Evolutionary conservation across 768 basidiomycete genomes (phyloP).

Genomic region (Hypholoma sublateritium): DNA sequence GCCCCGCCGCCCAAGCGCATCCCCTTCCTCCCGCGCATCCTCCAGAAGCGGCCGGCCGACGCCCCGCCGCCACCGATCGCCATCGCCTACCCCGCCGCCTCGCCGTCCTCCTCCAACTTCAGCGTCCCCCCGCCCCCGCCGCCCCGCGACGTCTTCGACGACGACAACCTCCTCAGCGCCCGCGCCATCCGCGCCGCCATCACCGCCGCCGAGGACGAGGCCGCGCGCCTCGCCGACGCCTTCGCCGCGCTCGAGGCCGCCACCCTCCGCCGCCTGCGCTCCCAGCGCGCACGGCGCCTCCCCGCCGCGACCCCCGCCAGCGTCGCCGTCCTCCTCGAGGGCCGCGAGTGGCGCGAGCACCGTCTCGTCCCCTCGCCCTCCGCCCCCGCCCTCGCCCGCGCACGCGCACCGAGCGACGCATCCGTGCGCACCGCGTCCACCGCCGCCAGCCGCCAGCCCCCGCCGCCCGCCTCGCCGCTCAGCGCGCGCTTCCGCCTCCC

Average conservation of each 20-base stretch:
- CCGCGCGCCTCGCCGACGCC: conserved; percentile 59
- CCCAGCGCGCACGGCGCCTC: conserved; percentile 36
- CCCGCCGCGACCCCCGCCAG: conserved; percentile 29
- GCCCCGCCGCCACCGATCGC: conserved; percentile 24
- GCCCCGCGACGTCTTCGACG: conserved; percentile 44
- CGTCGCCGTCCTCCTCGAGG: conserved; percentile 11
- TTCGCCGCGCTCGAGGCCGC: conserved; percentile 67
- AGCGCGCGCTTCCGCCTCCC: background rate
- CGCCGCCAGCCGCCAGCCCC: background rate
- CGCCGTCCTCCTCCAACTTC: conserved; percentile 1
- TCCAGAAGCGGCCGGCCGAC: conserved; percentile 32
- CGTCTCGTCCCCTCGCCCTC: conserved; percentile 25
- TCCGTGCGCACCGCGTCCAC: background rate
- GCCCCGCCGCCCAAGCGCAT: conserved; percentile 26
- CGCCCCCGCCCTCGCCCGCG: conserved; percentile 9
- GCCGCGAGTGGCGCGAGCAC: conserved; percentile 18
- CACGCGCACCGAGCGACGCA: background rate
- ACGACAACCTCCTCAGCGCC: conserved; percentile 51
- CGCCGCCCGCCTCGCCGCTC: background rate
- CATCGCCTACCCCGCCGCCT: conserved; percentile 3
- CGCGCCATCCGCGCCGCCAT: conserved; percentile 63
- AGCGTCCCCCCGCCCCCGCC: background rate
- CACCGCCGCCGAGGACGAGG: conserved; percentile 62
- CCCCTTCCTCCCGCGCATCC: conserved; percentile 28
- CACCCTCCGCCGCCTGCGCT: conserved; percentile 47